phyloP scores from a whole-genome alignment of 805 yeast genomes.

The Hanseniaspora singularis region DNA sequence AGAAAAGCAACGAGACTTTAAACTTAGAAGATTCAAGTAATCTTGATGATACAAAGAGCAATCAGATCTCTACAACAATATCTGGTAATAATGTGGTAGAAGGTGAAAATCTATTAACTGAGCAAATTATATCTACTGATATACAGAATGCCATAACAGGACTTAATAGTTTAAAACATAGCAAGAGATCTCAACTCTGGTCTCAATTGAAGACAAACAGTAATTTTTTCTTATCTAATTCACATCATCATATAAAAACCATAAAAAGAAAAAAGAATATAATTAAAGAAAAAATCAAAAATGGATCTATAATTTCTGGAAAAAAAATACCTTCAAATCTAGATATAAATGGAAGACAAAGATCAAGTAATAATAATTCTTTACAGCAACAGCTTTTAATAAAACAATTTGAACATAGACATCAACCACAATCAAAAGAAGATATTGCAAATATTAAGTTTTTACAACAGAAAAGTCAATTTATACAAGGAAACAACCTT shows the following conservation, averaged over 20 bases:
- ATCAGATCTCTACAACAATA: too few relatives aligned
- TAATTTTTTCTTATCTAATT: slow-evolving; percentile 10
- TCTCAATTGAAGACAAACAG: slow-evolving; percentile 10
- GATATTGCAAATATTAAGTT: background rate
- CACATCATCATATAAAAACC: slow-evolving; percentile 13
- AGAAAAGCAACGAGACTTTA: too few relatives aligned
- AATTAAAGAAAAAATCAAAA: slow-evolving; percentile 11
- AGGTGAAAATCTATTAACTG: slow-evolving; percentile 6
- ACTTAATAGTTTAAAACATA: slow-evolving; percentile 5
- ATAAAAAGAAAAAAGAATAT: slow-evolving; percentile 13
- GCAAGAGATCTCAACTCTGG: slow-evolving; percentile 7
- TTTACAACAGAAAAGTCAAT: slow-evolving; percentile 8
- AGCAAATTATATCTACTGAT: slow-evolving; percentile 10
- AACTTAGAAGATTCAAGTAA: too few relatives aligned
- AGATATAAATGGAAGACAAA: slow-evolving; percentile 5
- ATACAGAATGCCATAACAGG: slow-evolving; percentile 13
- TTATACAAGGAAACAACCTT: slow-evolving; percentile 20
- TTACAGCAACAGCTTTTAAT: slow-evolving; percentile 3
- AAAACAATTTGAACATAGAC: slow-evolving; percentile 6
- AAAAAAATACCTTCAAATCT: slow-evolving; percentile 5
- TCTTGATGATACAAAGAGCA: too few relatives aligned
- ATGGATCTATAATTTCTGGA: slow-evolving; percentile 14
- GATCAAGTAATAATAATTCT: background rate
- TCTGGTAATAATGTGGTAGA: too few relatives aligned
- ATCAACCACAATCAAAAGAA: background rate